Percentiles rank a stretch among this genome's conserved stretches.
Conservation (phyloP, 1,284 basidiomycete species). For the Leccinum variabile region DNA sequence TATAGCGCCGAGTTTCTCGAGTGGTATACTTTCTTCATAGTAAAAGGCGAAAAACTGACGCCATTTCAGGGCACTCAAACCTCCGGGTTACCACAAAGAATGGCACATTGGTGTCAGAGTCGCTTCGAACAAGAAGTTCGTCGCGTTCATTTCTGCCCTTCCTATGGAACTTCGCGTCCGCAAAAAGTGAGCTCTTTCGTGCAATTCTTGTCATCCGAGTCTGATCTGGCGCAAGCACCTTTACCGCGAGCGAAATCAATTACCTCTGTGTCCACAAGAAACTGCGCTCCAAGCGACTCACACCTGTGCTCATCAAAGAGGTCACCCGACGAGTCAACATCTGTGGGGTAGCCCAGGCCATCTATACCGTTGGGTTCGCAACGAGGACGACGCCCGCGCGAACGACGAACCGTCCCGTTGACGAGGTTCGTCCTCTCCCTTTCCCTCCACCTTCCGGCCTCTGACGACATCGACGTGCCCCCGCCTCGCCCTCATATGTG, state of each 20-base stretch:
- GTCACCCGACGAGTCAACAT: constrained; percentile 93
- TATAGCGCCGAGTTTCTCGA: constrained; percentile 94
- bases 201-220: neutral
- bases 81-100: constrained; percentile 89
- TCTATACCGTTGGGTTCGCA: constrained; percentile 86
- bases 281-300: constrained; percentile 90
- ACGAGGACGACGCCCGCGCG: too few relatives aligned
- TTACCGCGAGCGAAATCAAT: constrained; percentile 90
- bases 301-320: constrained; percentile 98
- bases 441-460: too few relatives aligned
- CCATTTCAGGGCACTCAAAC: constrained; percentile 81
- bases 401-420: too few relatives aligned
- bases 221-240: constrained; percentile 39
- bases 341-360: constrained; percentile 92
- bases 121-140: constrained; percentile 84
- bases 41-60: constrained; percentile 3
- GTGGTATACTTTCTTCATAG: constrained; percentile 57
- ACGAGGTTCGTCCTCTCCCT: too few relatives aligned
- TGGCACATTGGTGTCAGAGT: constrained; percentile 98
- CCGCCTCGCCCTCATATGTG: too few relatives aligned
- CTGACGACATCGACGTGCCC: too few relatives aligned
- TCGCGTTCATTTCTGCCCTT: constrained; percentile 98
- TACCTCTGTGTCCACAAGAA: constrained; percentile 99
- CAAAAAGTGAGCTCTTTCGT: constrained; percentile 56
- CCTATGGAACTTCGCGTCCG: constrained; percentile 83